Conservation (phyloP, 1,284 basidiomycete species). For the Irpex sp. region DNA sequence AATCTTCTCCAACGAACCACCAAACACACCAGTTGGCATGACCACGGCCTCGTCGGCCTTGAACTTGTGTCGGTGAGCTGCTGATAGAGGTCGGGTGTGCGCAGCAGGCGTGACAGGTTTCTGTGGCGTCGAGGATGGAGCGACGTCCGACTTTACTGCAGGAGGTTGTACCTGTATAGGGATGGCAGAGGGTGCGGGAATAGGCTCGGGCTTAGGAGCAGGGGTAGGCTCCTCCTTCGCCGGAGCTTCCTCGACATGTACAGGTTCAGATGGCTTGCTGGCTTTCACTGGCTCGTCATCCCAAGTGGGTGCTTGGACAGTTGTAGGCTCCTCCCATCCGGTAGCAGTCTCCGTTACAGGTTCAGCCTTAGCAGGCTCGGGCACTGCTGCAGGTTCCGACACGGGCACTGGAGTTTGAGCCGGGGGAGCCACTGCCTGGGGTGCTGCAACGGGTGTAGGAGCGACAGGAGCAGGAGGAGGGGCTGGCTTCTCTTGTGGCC, state of each 20-base stretch:
- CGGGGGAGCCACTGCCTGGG: slow-evolving; percentile 19
- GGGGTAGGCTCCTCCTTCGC: slow-evolving; percentile 25
- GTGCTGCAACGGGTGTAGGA: slow-evolving; percentile 13
- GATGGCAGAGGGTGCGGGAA: slow-evolving; percentile 28
- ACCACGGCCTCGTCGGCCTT: slow-evolving; percentile 76
- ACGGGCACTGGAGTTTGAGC: slow-evolving; percentile 23
- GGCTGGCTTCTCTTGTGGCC: slow-evolving; percentile 53
- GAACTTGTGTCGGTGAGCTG: slow-evolving; percentile 56
- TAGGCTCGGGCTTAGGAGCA: slow-evolving; percentile 31
- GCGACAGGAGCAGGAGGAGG: slow-evolving; percentile 29
- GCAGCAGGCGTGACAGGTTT: slow-evolving; percentile 34
- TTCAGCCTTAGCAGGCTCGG: slow-evolving; percentile 25
- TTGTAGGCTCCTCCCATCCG: slow-evolving; percentile 74
- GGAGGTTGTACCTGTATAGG: slow-evolving; percentile 28
- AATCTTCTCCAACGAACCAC: slow-evolving; percentile 61
- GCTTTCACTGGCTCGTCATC: slow-evolving; percentile 59
- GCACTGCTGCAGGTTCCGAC: slow-evolving; percentile 19
- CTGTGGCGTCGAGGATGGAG: slow-evolving; percentile 29
- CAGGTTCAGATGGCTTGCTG: slow-evolving; percentile 22
- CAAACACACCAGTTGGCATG: slow-evolving; percentile 61
- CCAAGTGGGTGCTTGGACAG: slow-evolving; percentile 67
- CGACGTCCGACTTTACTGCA: slow-evolving; percentile 18
- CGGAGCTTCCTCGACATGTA: slow-evolving; percentile 18
- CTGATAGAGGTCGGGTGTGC: slow-evolving; percentile 41
- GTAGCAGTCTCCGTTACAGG: slow-evolving; percentile 33